Evolutionary conservation across 2,329 filamentous ascomycete genomes (phyloP).

Genomic region (Colletotrichum eleusines): DNA sequence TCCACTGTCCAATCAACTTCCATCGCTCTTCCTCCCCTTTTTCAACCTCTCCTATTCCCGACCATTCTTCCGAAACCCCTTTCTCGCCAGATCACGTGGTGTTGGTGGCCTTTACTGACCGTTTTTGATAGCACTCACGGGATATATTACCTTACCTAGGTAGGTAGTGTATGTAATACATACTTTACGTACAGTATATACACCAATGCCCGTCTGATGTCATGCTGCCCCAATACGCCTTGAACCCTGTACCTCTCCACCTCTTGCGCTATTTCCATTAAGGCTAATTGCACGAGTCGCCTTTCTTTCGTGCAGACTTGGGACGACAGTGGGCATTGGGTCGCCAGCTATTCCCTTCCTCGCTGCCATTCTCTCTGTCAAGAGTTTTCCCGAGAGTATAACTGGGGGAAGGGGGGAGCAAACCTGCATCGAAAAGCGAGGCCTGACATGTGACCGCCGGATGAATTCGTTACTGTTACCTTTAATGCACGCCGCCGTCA

Average conservation of each 20-base stretch:
- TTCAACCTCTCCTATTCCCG: conserved; percentile 2
- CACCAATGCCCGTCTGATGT: conserved; percentile 36
- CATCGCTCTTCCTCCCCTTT: conserved; percentile 1
- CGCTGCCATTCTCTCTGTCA: neutral
- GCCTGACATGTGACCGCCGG: neutral
- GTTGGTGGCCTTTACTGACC: neutral
- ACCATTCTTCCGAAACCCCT: conserved; percentile 10
- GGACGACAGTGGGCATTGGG: conserved; percentile 30
- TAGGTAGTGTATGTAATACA: too few species aligned
- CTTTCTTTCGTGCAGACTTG: conserved; percentile 33
- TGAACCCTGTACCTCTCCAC: conserved; percentile 13
- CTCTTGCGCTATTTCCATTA: conserved; percentile 26
- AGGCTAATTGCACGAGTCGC: conserved; percentile 39
- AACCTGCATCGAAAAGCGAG: neutral
- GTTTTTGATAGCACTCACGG: neutral
- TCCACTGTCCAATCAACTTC: conserved; percentile 20
- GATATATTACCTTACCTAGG: too few species aligned
- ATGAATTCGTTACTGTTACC: conserved; percentile 8
- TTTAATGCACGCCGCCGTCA: conserved; percentile 8
- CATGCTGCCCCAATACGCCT: conserved; percentile 24
- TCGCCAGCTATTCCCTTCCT: conserved; percentile 13
- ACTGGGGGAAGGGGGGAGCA: neutral
- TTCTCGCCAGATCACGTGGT: conserved; percentile 13
- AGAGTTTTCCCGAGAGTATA: conserved; percentile 17
- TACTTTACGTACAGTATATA: too few species aligned